Base-by-base conservation (phyloP, 179 eudicot genomes). In the Pouteria campechiana region DNA sequence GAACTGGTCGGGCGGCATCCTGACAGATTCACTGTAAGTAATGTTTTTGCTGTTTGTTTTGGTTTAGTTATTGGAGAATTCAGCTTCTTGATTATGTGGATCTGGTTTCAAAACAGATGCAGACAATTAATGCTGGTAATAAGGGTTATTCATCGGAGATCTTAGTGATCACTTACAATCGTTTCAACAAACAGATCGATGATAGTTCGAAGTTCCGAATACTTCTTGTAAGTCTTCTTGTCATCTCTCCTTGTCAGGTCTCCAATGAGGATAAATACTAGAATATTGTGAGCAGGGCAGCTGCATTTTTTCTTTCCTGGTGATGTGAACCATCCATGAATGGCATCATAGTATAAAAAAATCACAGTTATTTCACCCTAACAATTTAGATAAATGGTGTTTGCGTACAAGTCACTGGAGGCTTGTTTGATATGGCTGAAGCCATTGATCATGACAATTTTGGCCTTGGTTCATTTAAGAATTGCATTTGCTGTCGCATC, bases 1-100 rank as follows among this genome's bases (percentile, higher is more conserved):
- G 58, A 75, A 36, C 57, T 90, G 72, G 98, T 90, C 1, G 58
- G 79, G 50, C 87, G 96, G n/a, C 96, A 90, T 61, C 80, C 77
- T 7, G 74, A 70, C 48, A 86, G 67, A 67, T 74, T 90, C 41
- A 50, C 53, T 41, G 98, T 81, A 52, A 35, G 90, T 73, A 13
- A 16, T 54, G 21, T 21, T 1, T 53, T 28, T 8, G 11, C 3
- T 47, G 25, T 24, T 39, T 33, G n/a, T 27, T 7, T 14, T 7
- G 20, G 18, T 32, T 34, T 14, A 20, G n/a, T 1, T 31, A 11
- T 38, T 40, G 40, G 1, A 3, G 2, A 17, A 11, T 19, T 48
- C 24, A 18, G 7, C 13, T 13, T 32, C 12, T 44, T 55, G 25
- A 29, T 9, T 28, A n/a, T n/a, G 7, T 23, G 38, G 15, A 14